Evolutionary conservation across 192 early-diverging fungal species (phyloP).

Genomic region (Rhizoclosmatium sp.): DNA sequence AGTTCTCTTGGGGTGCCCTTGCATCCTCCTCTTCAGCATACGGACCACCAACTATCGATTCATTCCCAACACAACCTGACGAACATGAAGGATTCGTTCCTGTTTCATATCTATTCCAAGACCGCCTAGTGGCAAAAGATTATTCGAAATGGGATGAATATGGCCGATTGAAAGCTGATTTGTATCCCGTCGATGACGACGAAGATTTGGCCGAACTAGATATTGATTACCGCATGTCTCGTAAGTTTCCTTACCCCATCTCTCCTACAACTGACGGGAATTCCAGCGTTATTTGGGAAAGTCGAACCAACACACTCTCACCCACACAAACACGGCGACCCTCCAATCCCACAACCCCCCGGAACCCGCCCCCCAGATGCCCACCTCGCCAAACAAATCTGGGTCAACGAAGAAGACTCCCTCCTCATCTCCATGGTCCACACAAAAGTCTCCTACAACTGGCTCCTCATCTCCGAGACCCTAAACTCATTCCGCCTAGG

Average conservation of each 20-base stretch:
- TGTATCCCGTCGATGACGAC: slow-evolving; percentile 1
- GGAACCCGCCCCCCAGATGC: background rate
- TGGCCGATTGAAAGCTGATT: slow-evolving; percentile 14
- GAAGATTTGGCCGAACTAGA: background rate
- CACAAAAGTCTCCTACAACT: slow-evolving; percentile 68
- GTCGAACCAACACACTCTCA: too few species aligned
- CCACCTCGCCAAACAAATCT: slow-evolving; percentile 29
- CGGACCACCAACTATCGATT: slow-evolving; percentile 32
- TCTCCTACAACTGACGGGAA: background rate
- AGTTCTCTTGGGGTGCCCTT: background rate
- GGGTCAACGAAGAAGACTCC: slow-evolving; percentile 56
- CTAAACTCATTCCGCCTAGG: slow-evolving; percentile 60
- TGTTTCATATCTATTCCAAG: slow-evolving; percentile 11
- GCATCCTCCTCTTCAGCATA: slow-evolving; percentile 9
- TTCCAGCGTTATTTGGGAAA: slow-evolving; percentile 12
- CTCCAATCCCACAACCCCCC: slow-evolving; percentile 2
- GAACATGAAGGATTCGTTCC: slow-evolving; percentile 23
- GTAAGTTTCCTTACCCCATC: background rate
- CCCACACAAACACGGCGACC: too few species aligned
- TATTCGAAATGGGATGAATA: slow-evolving; percentile 33
- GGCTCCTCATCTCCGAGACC: slow-evolving; percentile 70
- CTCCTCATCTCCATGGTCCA: slow-evolving; percentile 59
- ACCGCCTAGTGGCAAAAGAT: slow-evolving; percentile 29
- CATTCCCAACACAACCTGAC: slow-evolving; percentile 28
- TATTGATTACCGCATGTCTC: slow-evolving; percentile 20